Percentiles rank a stretch among this genome's conserved stretches.
phyloP scores from a whole-genome alignment of 371 early-diverging fungal genomes.

The Mucor mucedo region DNA sequence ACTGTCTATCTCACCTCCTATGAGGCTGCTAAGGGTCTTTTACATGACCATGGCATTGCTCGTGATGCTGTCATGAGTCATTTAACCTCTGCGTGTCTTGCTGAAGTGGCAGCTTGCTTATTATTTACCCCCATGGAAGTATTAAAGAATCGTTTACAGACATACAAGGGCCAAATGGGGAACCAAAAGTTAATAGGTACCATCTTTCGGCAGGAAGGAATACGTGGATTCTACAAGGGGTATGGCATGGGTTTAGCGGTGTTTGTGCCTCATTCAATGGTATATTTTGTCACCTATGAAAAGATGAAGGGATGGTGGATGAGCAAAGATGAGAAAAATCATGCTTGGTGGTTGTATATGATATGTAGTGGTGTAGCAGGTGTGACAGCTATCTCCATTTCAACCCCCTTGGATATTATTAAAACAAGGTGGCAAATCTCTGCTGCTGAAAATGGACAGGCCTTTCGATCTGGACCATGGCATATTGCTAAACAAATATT shows the following conservation, averaged over 20 bases:
- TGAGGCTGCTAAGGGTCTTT: constrained; percentile 62
- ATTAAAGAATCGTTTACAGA: constrained; percentile 72
- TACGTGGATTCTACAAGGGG: constrained; percentile 72
- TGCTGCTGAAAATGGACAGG: constrained; percentile 40
- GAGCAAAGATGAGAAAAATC: constrained; percentile 15
- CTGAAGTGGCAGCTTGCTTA: constrained; percentile 59
- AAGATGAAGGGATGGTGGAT: constrained; percentile 61
- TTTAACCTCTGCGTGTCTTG: constrained; percentile 55
- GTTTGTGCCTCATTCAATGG: constrained; percentile 65
- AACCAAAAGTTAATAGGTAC: constrained; percentile 24
- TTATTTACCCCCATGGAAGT: constrained; percentile 86
- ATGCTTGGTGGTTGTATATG: constrained; percentile 55
- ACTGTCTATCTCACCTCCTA: constrained; percentile 77
- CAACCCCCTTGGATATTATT: constrained; percentile 80
- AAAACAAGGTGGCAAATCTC: constrained; percentile 84
- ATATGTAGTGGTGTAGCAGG: constrained; percentile 66
- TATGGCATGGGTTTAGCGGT: constrained; percentile 71
- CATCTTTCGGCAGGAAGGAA: constrained; percentile 60
- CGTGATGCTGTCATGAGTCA: constrained; percentile 45
- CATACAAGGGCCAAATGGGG: neutral
- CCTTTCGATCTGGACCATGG: constrained; percentile 34
- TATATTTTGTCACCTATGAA: constrained; percentile 78
- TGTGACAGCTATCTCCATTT: constrained; percentile 59
- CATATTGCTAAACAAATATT: constrained; percentile 64
- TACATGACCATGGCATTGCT: constrained; percentile 24